Conservation (phyloP, 2,329 filamentous ascomycete genomes). For the Aspergillus pseudoterreus region DNA sequence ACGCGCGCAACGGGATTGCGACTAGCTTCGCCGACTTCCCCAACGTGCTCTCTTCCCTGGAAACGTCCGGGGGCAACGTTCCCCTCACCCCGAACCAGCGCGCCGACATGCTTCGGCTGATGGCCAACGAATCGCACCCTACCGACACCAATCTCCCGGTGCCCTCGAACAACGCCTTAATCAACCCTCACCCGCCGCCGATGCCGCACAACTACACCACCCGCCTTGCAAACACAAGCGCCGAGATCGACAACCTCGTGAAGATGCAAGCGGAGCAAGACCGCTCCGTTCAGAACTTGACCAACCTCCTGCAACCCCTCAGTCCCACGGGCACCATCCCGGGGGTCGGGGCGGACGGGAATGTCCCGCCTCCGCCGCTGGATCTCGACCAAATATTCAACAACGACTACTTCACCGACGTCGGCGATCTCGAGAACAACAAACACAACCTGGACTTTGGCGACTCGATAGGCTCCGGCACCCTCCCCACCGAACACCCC, state of each 20-base stretch:
- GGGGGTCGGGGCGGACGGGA: slow-evolving; percentile 52
- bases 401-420: slow-evolving; percentile 53
- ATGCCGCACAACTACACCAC: slow-evolving; percentile 49
- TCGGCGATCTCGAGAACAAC: slow-evolving; percentile 30
- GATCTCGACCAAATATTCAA: slow-evolving; percentile 59
- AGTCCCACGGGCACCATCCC: slow-evolving; percentile 77
- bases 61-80: slow-evolving; percentile 40
- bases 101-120: slow-evolving; percentile 47
- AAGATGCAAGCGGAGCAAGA: slow-evolving; percentile 77
- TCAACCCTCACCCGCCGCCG: slow-evolving; percentile 52
- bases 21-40: slow-evolving; percentile 42
- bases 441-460: slow-evolving; percentile 23
- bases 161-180: slow-evolving; percentile 53
- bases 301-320: slow-evolving; percentile 70
- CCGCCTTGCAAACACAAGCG: slow-evolving; percentile 61
- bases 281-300: slow-evolving; percentile 70
- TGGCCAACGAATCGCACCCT: slow-evolving; percentile 44
- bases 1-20: slow-evolving; percentile 39
- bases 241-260: slow-evolving; percentile 74
- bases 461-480: slow-evolving; percentile 15
- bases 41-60: slow-evolving; percentile 43
- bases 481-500: slow-evolving; percentile 15
- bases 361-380: slow-evolving; percentile 43
- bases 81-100: slow-evolving; percentile 44
- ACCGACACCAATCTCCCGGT: slow-evolving; percentile 35